These are phyloP conservation scores for Yarrowia hollandica DNA, from an alignment of 805 yeast genomes.

Conservation along the genomic window DNA sequence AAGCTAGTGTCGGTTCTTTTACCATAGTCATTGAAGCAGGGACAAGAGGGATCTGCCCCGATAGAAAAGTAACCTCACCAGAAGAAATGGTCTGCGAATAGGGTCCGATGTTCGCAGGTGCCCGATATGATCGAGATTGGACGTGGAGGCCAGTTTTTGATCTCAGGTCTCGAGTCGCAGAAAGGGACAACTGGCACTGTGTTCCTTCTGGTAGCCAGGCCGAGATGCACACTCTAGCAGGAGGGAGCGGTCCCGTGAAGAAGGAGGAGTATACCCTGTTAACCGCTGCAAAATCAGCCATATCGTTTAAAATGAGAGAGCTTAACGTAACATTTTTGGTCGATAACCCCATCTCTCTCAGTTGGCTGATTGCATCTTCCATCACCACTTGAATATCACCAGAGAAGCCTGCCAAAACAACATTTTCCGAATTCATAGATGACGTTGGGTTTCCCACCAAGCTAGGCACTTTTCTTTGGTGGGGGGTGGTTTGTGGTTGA, in stretches of 20 bases:
- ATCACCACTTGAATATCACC: slow-evolving; percentile 3
- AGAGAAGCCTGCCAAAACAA: not conserved
- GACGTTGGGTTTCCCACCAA: not conserved
- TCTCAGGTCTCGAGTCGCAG: slow-evolving; percentile 39
- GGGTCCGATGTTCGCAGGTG: slow-evolving; percentile 97
- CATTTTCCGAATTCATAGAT: not conserved
- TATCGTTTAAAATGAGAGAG: slow-evolving; percentile 60
- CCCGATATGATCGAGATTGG: slow-evolving; percentile 95
- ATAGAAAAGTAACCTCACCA: slow-evolving; percentile 56
- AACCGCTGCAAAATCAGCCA: slow-evolving; percentile 61
- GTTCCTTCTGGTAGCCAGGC: slow-evolving; percentile 50
- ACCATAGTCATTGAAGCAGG: slow-evolving; percentile 66
- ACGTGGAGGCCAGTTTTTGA: slow-evolving; percentile 77
- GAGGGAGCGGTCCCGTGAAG: slow-evolving; percentile 61
- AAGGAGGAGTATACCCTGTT: slow-evolving; percentile 67
- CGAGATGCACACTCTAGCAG: slow-evolving; percentile 83
- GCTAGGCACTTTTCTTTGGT: not conserved
- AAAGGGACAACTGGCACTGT: slow-evolving; percentile 58
- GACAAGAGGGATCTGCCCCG: slow-evolving; percentile 89
- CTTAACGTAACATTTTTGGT: slow-evolving; percentile 55
- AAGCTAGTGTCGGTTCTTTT: slow-evolving; percentile 33
- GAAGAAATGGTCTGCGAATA: slow-evolving; percentile 80
- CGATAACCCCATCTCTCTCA: not conserved
- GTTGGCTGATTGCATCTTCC: not conserved
- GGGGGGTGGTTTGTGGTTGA: no score